phyloP scores from a whole-genome alignment of 495 filamentous ascomycete genomes.

The Hyphodiscus hymeniophilus region DNA sequence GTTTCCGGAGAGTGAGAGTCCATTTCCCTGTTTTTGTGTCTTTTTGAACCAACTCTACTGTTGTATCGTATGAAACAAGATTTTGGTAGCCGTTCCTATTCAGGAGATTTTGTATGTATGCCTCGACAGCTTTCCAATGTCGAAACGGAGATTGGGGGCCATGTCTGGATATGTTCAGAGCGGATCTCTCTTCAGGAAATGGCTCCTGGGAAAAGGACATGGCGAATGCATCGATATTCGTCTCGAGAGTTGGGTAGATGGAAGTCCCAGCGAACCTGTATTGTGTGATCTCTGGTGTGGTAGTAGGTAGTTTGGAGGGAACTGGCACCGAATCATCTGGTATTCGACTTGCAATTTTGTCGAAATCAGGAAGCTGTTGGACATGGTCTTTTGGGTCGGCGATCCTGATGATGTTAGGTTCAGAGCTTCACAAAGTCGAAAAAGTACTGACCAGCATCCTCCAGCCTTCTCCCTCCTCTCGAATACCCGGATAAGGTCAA shows the following conservation, averaged over 20 bases:
- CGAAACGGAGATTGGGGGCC: constrained; percentile 30
- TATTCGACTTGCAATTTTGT: constrained; percentile 33
- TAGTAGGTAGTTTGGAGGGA: constrained; percentile 36
- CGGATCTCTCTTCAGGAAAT: constrained; percentile 26
- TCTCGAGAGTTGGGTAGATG: constrained; percentile 36
- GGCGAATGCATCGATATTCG: constrained; percentile 30
- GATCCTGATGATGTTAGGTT: constrained; percentile 14
- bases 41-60: constrained; percentile 29
- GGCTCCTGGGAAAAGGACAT: constrained; percentile 35
- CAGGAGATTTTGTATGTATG: constrained; percentile 27
- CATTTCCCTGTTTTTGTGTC: constrained; percentile 26
- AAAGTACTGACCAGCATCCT: constrained; percentile 44
- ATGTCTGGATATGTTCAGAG: constrained; percentile 24
- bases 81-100: constrained; percentile 28
- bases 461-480: constrained; percentile 49
- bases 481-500: constrained; percentile 50
- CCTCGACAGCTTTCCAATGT: constrained; percentile 28
- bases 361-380: constrained; percentile 28
- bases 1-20: constrained; percentile 28
- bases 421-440: background rate
- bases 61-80: constrained; percentile 30
- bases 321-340: constrained; percentile 41
- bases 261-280: constrained; percentile 43
- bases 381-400: constrained; percentile 11
- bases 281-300: constrained; percentile 31